Evolutionary conservation across 1,284 basidiomycete genomes (phyloP).

Genomic region (Ganoderma sinense): DNA sequence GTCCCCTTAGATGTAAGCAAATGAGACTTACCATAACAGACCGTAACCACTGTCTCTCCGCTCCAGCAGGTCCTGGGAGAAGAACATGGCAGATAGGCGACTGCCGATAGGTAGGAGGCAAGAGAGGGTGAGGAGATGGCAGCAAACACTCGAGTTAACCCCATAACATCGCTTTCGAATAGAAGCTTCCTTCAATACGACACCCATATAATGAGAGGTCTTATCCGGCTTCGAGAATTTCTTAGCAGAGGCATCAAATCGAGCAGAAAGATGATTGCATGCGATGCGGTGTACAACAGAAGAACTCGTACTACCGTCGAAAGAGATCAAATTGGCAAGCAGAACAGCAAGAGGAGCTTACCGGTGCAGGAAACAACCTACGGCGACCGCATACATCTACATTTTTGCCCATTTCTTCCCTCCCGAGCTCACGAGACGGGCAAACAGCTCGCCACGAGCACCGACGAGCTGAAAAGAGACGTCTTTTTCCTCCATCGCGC

Average conservation of each 20-base stretch:
- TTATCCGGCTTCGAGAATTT: neutral
- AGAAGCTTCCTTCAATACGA: neutral
- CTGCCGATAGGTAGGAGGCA: too few relatives aligned
- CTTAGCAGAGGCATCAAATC: neutral
- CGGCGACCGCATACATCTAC: constrained; percentile 2
- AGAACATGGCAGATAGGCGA: constrained; percentile 72
- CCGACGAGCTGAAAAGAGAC: constrained; percentile 69
- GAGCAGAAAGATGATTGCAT: neutral
- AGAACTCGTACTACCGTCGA: neutral
- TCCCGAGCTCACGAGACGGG: constrained; percentile 63
- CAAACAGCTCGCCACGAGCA: constrained; percentile 70
- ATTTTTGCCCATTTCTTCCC: constrained; percentile 47
- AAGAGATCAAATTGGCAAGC: constrained; percentile 1
- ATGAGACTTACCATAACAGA: constrained; percentile 68
- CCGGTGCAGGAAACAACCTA: neutral
- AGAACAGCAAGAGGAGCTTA: neutral
- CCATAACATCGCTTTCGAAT: neutral
- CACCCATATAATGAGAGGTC: neutral
- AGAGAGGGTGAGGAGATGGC: neutral
- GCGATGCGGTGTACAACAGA: neutral
- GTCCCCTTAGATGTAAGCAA: neutral
- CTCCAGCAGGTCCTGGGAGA: constrained; percentile 74
- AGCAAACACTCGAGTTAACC: neutral
- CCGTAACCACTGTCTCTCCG: constrained; percentile 83
- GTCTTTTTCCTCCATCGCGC: constrained; percentile 45